phyloP scores from a whole-genome alignment of 129 eudicot species.

The Artemisia tridentata region DNA sequence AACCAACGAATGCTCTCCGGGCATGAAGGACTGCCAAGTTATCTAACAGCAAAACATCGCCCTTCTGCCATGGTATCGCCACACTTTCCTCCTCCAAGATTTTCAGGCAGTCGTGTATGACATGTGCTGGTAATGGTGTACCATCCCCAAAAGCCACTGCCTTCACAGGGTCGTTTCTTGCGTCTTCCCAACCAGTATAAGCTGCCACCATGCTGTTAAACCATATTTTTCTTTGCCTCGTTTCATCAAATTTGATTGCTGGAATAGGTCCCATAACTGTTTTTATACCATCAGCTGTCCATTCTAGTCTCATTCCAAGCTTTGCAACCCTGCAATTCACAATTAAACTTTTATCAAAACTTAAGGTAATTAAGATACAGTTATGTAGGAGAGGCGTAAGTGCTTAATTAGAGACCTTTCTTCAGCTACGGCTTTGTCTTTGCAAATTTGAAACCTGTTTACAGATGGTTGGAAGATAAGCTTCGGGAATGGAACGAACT shows the following conservation, averaged over 20 bases:
- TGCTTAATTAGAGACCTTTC: slow-evolving; percentile 53
- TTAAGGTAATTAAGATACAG: no score
- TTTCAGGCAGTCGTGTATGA: slow-evolving; percentile 29
- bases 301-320: slow-evolving; percentile 87
- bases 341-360: neutral
- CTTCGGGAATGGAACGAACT: no score
- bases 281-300: slow-evolving; percentile 74
- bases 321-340: slow-evolving; percentile 73
- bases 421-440: slow-evolving; percentile 83
- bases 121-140: slow-evolving; percentile 31
- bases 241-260: slow-evolving; percentile 57
- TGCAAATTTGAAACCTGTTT: no score
- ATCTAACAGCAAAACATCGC: slow-evolving; percentile 37
- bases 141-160: slow-evolving; percentile 39
- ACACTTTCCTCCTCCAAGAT: slow-evolving; percentile 39
- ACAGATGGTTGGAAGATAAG: no score
- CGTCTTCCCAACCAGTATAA: slow-evolving; percentile 90
- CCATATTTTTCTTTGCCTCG: slow-evolving; percentile 75
- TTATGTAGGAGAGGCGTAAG: neutral
- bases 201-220: slow-evolving; percentile 98
- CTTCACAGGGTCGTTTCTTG: slow-evolving; percentile 60
- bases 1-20: slow-evolving; percentile 26
- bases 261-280: slow-evolving; percentile 93
- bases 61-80: slow-evolving; percentile 42
- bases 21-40: slow-evolving; percentile 44